A percentile compares a stretch with the other conserved stretches of the same genome.
phyloP scores from a whole-genome alignment of 352 stramenopile species.

The Pythium scleroteichum region DNA sequence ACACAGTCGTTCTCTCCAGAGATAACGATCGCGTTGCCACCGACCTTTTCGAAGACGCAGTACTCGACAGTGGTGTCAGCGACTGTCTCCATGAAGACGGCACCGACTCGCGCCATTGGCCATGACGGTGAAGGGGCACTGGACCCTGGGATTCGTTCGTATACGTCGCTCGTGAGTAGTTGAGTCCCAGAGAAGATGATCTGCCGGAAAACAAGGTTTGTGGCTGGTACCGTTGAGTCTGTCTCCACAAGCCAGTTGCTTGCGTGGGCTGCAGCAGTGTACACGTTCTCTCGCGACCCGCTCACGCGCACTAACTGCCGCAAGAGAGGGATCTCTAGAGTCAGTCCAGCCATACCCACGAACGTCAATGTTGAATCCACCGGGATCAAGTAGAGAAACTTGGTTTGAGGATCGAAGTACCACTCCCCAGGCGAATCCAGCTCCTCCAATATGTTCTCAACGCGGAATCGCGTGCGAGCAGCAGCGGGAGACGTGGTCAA shows the following conservation, averaged over 20 bases:
- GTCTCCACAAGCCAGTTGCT: slow-evolving; percentile 47
- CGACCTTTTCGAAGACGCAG: slow-evolving; percentile 70
- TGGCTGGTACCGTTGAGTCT: slow-evolving; percentile 32
- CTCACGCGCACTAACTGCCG: slow-evolving; percentile 66
- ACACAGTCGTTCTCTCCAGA: slow-evolving; percentile 57
- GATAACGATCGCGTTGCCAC: slow-evolving; percentile 68
- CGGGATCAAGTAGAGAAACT: slow-evolving; percentile 63
- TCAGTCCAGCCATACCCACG: slow-evolving; percentile 27
- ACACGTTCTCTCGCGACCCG: slow-evolving; percentile 57
- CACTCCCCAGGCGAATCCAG: slow-evolving; percentile 63
- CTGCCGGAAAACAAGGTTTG: slow-evolving; percentile 58
- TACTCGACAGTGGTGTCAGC: slow-evolving; percentile 46
- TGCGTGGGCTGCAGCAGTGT: slow-evolving; percentile 41
- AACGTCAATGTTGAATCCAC: slow-evolving; percentile 28
- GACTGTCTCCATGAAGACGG: slow-evolving; percentile 68
- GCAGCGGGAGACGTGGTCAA: slow-evolving; percentile 5
- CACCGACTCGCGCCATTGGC: slow-evolving; percentile 58
- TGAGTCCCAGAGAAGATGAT: slow-evolving; percentile 66
- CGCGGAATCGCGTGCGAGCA: slow-evolving; percentile 37
- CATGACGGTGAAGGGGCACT: slow-evolving; percentile 35
- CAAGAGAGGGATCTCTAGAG: slow-evolving; percentile 57
- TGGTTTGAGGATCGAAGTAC: slow-evolving; percentile 59
- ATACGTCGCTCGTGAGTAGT: slow-evolving; percentile 61
- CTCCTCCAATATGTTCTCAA: slow-evolving; percentile 69
- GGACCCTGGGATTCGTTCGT: slow-evolving; percentile 37